Evolutionary conservation across 2,329 filamentous ascomycete species (phyloP), one percentile per base, ranked within the genome.

Genomic region (Calonectria crousiana): DNA sequence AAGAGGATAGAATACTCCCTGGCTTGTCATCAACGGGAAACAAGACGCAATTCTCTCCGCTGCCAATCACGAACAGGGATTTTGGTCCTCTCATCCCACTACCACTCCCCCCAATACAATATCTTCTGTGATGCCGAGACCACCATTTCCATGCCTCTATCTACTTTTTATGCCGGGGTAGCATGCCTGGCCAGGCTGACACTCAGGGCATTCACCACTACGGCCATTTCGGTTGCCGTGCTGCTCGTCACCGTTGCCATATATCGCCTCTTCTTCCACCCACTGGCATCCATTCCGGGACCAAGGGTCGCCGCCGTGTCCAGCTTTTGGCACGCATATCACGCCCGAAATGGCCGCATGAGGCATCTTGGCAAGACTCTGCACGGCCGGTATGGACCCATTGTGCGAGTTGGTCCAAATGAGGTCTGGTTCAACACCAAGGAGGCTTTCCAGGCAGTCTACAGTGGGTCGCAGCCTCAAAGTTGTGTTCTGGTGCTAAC

Each of bases 371-470:
- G 85, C 1, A 85, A 82, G 77, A 83, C 81, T 0, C 75, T 91
- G n/a, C 89, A 90, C 69, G 73, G 77, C 0, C 79, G 72, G 14
- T 90, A 90, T 73, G 90, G 90, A 0, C 85, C 87, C 0, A 82
- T 85, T 3, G 90, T 91, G n/a, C 85, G 90, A 0, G 86, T 91
- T 10, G 88, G 88, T 0, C 89, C 90, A 0, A 85, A 89, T 41
- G 89, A 91, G 77, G 84, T 91, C 8, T 90, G 89, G 87, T 87
- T 90, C 34, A 82, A 87, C 72, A 88, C 85, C 3, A 83, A 80
- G 28, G 87, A 89, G 62, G 89, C 86, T 0, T 89, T 87, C 73
- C 85, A 85, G 69, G 77, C 82, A 1, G 88, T 90, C 10, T 90
- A 90, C 79, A 82, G 88, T 89, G 74, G 23, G 85, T 78, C 2